These are phyloP conservation scores for Neospermospora avenae DNA, from an alignment of 2,329 filamentous ascomycete genomes.

Conservation along the genomic window DNA sequence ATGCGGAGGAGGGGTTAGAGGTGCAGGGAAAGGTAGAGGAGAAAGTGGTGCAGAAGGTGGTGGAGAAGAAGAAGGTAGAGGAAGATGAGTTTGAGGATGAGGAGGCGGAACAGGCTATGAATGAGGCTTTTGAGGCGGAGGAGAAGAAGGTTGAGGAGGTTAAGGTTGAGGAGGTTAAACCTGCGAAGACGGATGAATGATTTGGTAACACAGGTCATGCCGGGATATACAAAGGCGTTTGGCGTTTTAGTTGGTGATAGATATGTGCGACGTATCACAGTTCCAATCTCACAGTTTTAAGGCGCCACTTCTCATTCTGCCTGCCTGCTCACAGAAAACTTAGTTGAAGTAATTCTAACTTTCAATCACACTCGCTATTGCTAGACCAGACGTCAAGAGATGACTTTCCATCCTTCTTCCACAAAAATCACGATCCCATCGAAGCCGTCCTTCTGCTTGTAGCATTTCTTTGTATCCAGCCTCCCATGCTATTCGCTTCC, in stretches of 20 bases:
- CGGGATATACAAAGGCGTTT: background rate
- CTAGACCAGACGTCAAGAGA: too few species aligned
- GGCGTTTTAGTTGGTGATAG: background rate
- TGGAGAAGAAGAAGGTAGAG: background rate
- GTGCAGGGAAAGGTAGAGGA: background rate
- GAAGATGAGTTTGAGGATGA: background rate
- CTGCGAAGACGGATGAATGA: background rate
- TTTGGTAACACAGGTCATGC: background rate
- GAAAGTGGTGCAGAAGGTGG: background rate
- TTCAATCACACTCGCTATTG: too few species aligned
- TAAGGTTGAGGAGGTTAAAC: background rate
- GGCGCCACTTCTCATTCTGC: too few species aligned
- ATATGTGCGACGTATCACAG: background rate
- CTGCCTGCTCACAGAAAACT: too few species aligned
- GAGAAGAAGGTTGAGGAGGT: background rate
- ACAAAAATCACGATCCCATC: too few species aligned
- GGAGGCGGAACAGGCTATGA: background rate
- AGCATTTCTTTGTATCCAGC: too few species aligned
- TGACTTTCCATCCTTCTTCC: too few species aligned
- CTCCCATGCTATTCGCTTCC: too few species aligned
- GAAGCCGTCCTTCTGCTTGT: too few species aligned
- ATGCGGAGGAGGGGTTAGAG: background rate
- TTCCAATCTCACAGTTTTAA: too few species aligned
- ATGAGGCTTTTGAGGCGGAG: conserved; percentile 1
- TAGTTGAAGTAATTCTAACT: too few species aligned